A percentile compares a stretch with the other conserved stretches of the same genome.
Evolutionary conservation across 371 early-diverging fungal genomes (phyloP).

Genomic region (Synchytrium microbalum): DNA sequence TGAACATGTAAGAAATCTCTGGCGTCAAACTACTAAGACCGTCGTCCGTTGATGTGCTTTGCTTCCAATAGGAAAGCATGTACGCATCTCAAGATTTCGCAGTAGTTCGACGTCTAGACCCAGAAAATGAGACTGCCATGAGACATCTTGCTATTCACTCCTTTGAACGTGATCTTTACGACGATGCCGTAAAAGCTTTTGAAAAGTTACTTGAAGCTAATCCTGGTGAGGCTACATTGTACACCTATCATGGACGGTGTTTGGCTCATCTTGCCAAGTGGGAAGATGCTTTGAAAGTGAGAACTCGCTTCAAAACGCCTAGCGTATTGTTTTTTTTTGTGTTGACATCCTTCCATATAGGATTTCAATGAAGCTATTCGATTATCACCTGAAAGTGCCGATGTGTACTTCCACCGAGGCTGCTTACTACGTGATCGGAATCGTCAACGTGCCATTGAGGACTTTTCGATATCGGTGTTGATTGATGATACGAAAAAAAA

Average conservation of each 20-base stretch:
- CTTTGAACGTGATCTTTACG: constrained; percentile 40
- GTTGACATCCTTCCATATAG: constrained; percentile 10
- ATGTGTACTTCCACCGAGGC: constrained; percentile 35
- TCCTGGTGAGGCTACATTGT: constrained; percentile 28
- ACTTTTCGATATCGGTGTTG: constrained; percentile 36
- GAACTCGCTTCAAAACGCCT: not conserved
- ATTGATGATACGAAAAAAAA: constrained; percentile 31
- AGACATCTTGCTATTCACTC: constrained; percentile 38
- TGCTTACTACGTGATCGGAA: constrained; percentile 37
- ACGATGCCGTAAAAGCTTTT: constrained; percentile 36
- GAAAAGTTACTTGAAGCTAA: constrained; percentile 30
- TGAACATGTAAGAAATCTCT: constrained; percentile 27
- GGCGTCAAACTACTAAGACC: constrained; percentile 2
- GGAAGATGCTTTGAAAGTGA: constrained; percentile 30
- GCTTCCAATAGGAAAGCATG: constrained; percentile 29
- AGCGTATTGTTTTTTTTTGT: not conserved
- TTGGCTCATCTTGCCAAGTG: constrained; percentile 31
- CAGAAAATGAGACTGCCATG: constrained; percentile 37
- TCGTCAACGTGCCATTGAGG: constrained; percentile 34
- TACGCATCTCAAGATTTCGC: constrained; percentile 44
- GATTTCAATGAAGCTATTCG: constrained; percentile 37
- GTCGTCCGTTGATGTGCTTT: not conserved
- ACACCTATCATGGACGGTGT: constrained; percentile 31
- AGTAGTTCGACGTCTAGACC: constrained; percentile 41
- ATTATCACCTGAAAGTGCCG: constrained; percentile 31